These are phyloP conservation scores for Gastrodia elata DNA, from an alignment of 106 monocot species.

Conservation along the genomic window DNA sequence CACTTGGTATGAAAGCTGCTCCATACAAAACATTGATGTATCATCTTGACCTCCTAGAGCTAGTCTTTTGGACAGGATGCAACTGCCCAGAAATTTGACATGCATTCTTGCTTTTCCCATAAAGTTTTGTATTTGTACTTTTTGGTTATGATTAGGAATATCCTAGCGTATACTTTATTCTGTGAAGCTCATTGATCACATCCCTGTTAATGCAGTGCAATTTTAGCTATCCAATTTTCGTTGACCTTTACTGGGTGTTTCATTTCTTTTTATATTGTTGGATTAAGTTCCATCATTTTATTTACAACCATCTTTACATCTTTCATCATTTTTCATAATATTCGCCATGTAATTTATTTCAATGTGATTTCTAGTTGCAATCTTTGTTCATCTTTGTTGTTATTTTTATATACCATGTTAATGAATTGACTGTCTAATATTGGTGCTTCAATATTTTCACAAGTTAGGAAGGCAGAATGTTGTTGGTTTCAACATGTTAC, in stretches of 20 bases:
- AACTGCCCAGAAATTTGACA: constrained; percentile 6
- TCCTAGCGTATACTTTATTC: not conserved
- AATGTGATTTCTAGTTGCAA: too few relatives aligned
- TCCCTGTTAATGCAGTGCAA: constrained; percentile 1
- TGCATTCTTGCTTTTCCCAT: constrained; percentile 5
- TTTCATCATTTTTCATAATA: too few relatives aligned
- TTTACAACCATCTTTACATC: too few relatives aligned
- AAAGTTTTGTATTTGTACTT: not conserved
- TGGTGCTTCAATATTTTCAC: too few relatives aligned
- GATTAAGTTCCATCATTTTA: too few relatives aligned
- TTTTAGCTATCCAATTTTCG: not conserved
- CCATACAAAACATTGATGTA: not conserved
- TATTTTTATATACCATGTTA: too few relatives aligned
- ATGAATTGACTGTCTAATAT: too few relatives aligned
- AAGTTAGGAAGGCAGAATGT: too few relatives aligned
- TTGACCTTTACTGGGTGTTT: not conserved
- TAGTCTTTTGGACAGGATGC: not conserved
- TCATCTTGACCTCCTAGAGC: not conserved
- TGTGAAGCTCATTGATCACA: not conserved
- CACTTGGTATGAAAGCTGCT: not conserved
- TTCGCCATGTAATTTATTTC: too few relatives aligned
- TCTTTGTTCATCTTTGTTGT: too few relatives aligned
- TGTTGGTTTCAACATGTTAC: too few relatives aligned
- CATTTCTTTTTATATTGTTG: not conserved
- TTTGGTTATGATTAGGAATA: not conserved